Evolutionary conservation across 148 eudicot genomes (phyloP).

Genomic region (Heliamphora exappendiculata): DNA sequence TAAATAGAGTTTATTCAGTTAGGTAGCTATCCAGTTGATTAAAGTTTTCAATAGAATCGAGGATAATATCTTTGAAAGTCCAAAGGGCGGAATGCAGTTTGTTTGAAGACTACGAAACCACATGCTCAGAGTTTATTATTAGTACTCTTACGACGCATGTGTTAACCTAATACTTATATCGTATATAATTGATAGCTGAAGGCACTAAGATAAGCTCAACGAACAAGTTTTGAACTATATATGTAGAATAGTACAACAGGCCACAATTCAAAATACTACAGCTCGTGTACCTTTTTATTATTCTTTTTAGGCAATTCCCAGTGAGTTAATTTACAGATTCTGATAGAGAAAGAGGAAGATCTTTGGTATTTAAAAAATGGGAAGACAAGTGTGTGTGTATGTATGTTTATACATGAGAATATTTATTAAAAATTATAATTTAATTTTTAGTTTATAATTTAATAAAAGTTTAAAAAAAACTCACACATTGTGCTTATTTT

Average conservation of each 20-base stretch:
- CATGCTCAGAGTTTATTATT: constrained; percentile 13
- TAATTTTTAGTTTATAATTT: too few species aligned
- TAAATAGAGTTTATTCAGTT: too few species aligned
- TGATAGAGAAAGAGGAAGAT: not conserved
- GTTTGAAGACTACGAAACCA: constrained; percentile 25
- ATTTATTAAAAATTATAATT: too few species aligned
- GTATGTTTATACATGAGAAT: too few species aligned
- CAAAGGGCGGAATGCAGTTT: constrained; percentile 10
- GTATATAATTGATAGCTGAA: not conserved
- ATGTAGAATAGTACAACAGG: constrained; percentile 1
- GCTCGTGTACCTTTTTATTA: constrained; percentile 14
- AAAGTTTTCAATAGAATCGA: constrained; percentile 8
- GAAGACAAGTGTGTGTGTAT: too few species aligned
- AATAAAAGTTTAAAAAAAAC: too few species aligned
- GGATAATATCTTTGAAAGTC: constrained; percentile 23
- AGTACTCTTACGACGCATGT: constrained; percentile 7
- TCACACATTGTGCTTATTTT: too few species aligned
- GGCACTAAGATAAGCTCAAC: constrained; percentile 20
- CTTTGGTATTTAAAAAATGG: not conserved
- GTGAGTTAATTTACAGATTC: not conserved
- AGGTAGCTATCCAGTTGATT: not conserved
- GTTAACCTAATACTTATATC: not conserved
- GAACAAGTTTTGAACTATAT: not conserved
- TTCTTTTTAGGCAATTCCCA: not conserved
- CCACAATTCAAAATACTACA: not conserved